Base-by-base conservation (phyloP, 495 filamentous ascomycete genomes). In the Hypomontagnella submonticulosa region DNA sequence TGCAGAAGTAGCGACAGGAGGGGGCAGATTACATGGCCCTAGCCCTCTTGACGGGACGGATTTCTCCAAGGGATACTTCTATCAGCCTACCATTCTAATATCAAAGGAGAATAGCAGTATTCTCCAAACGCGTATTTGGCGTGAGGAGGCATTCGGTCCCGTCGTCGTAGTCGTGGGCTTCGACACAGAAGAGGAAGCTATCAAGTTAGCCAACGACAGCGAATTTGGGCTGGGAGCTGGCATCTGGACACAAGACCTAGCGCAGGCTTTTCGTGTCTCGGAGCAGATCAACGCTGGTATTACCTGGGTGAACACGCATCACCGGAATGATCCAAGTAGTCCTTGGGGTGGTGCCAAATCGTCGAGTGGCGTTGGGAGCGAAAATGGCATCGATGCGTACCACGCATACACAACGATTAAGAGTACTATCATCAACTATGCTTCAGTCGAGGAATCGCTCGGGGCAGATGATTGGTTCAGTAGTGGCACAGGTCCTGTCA, bases 291-390 rank as follows among this genome's bases (percentile, higher is more conserved):
- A 87, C 40, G 80, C 84, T 0, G 86, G 86, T 0, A 87, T 87
- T 59, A 83, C 84, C 11, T 87, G 86, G 85, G 81, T 86, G 19
- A 88, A 88, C 62, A 85, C 83, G 9, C 85, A 88, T 69, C 84
- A 88, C 70, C 73, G 84, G 32, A 86, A 86, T 57, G 84, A 86
- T 49, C 83, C 84, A n/a, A 85, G 82, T 44, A 85, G 83, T 50
- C 83, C 84, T 4, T 87, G 83, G 83, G 84, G 84, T 18, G 84
- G 84, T 11, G 78, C 82, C 49, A 83, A 81, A 60, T 59, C 66
- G 30, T 77, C 79, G 57, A 85, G 83, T 57, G 84, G 84, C 11
- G 73, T 87, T 0, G 84, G 84, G 1, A 85, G 82, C 53, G 84
- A 86, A 74, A 86, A 86, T 65, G 84, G 84, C 0, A 67, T 81